These are phyloP conservation scores for Brassica nigra DNA, from an alignment of 345 rosid species.

Conservation along the genomic window DNA sequence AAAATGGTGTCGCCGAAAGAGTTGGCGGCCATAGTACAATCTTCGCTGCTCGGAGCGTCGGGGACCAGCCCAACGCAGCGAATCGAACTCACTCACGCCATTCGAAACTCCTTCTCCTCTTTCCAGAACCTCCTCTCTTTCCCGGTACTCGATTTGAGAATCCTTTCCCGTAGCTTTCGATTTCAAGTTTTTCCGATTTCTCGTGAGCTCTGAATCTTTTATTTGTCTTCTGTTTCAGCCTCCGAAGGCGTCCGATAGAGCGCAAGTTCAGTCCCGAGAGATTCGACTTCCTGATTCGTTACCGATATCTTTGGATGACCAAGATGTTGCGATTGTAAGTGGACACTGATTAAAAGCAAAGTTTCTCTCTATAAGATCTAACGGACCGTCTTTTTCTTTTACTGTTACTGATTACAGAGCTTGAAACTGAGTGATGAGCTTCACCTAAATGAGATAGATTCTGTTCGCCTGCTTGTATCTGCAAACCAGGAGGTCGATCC, in stretches of 20 bases:
- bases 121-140: constrained; percentile 71
- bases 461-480: constrained; percentile 78
- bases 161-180: not conserved
- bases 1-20: constrained; percentile 71
- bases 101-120: constrained; percentile 68
- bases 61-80: constrained; percentile 70
- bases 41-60: constrained; percentile 66
- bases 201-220: not conserved
- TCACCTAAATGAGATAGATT: constrained; percentile 86
- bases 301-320: constrained; percentile 81
- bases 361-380: not conserved
- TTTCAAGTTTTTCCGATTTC: not conserved
- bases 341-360: not conserved
- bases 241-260: constrained; percentile 72
- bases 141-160: constrained; percentile 45
- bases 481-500: constrained; percentile 82
- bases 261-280: constrained; percentile 78
- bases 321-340: constrained; percentile 86
- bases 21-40: constrained; percentile 65
- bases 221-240: constrained; percentile 57
- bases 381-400: not conserved
- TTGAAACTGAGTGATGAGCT: constrained; percentile 87
- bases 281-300: constrained; percentile 87
- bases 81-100: constrained; percentile 74
- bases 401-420: constrained; percentile 49